Base-by-base conservation (phyloP, 768 basidiomycete species). In the Peribolospora kevripleyi region DNA sequence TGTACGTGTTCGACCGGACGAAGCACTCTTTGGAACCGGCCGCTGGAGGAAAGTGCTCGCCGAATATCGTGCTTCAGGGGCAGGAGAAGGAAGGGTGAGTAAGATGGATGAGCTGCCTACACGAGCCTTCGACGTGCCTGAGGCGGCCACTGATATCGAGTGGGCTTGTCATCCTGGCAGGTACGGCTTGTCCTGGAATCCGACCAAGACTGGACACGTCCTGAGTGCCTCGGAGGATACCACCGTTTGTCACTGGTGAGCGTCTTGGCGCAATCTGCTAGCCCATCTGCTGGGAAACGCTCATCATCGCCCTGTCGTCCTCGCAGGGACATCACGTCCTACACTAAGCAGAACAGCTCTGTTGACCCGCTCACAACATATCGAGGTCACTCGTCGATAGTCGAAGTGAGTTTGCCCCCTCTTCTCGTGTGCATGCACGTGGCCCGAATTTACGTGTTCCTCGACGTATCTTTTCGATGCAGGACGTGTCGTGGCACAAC, bases 401-500 rank as follows among this genome's bases (percentile, higher is more conserved):
- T 98, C 53, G 88, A 87, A 41, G 88, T 90, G 67, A 38, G 83
- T 73, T 9, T 37, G 3, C 3, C 10, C 13, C 9, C 54, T 8
- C 7, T 42, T 37, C 14, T n/a, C 3, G 11, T 37, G 14, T n/a
- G 25, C 42, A 55, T 39, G 42, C 55, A 52, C 41, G 52, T 63
- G 41, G 57, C 50, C 13, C 53, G 14, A 50, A 58, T 52, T 13
- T 5, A 14, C 36, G 2, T 41, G 5, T 1, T n/a, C 41, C 45
- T 25, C 25, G 25, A 25, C 25, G 25, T 25, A 25, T 25, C 25
- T 25, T 25, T 25, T 25, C 25, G 25, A 25, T 25, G 9, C 58
- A 91, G 86, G 93, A 98, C 65, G 90, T 98, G 5, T 88, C 93
- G 62, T 98, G 93, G 93, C 82, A 91, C 67, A 72, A 79, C 2